phyloP scores from a whole-genome alignment of 768 basidiomycete species.

The Rhodosporidiobolus sp. region DNA sequence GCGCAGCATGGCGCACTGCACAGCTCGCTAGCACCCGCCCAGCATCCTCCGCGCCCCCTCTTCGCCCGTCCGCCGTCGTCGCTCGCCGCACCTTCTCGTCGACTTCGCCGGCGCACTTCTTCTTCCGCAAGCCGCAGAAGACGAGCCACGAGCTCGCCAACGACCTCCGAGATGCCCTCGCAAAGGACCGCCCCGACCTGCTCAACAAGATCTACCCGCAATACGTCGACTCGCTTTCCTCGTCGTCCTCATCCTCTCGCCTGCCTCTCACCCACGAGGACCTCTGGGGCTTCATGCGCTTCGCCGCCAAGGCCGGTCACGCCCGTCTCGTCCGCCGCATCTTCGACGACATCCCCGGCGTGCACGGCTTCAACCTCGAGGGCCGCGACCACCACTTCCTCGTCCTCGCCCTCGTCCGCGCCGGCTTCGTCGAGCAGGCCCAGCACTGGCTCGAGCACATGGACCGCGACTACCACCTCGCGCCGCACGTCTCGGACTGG shows the following conservation, averaged over 20 bases:
- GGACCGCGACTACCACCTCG: not conserved
- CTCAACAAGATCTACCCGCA: conserved; percentile 30
- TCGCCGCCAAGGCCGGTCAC: conserved; percentile 2
- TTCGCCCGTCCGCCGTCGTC: not conserved
- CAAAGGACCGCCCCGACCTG: conserved; percentile 20
- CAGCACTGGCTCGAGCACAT: conserved; percentile 32
- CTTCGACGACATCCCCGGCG: conserved; percentile 22
- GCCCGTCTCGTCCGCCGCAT: conserved; percentile 13
- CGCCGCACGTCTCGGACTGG: conserved; percentile 27
- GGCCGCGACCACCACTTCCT: conserved; percentile 34
- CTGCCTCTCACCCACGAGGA: not conserved
- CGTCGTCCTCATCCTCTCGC: not conserved
- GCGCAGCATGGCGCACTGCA: not conserved
- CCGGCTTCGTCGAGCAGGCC: conserved; percentile 12
- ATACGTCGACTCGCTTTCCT: conserved; percentile 9
- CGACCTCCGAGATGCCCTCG: conserved; percentile 4
- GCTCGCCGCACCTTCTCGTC: conserved; percentile 5
- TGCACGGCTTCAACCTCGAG: not conserved
- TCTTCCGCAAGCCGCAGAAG: conserved; percentile 18
- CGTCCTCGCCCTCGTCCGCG: conserved; percentile 6
- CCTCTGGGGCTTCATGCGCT: conserved; percentile 19
- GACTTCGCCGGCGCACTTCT: conserved; percentile 11
- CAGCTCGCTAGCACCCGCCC: too few relatives aligned
- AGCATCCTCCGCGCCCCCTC: not conserved
- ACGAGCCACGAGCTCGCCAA: conserved; percentile 4